Percentiles rank a stretch among this genome's conserved stretches.
Conservation (phyloP, 306 rosid genomes). For the Cucurbita pepo region DNA sequence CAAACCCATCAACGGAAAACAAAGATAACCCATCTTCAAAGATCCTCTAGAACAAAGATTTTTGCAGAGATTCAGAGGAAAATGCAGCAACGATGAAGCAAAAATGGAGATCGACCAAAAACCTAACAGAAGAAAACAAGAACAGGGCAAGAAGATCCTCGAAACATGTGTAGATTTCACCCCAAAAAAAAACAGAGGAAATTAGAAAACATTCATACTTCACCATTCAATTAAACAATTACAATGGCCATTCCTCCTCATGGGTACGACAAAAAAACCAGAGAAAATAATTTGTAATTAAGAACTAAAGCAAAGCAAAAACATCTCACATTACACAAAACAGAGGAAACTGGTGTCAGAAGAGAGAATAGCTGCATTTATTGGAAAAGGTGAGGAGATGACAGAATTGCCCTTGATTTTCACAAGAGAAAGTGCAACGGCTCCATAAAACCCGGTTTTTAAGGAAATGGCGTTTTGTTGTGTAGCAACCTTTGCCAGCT, state of each 20-base stretch:
- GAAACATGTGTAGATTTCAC: background rate
- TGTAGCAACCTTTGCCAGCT: constrained; percentile 3
- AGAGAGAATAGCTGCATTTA: background rate
- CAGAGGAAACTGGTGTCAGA: constrained; percentile 11
- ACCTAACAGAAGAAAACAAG: background rate
- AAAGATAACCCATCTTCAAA: constrained; percentile 2
- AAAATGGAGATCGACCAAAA: background rate
- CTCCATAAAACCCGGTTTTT: constrained; percentile 32
- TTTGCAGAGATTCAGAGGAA: background rate
- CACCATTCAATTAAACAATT: background rate
- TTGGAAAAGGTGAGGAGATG: constrained; percentile 13
- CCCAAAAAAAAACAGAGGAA: background rate
- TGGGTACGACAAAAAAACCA: background rate
- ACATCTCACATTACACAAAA: background rate
- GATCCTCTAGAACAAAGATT: constrained; percentile 7
- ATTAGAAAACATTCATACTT: background rate
- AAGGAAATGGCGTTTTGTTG: background rate
- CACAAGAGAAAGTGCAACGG: constrained; percentile 22
- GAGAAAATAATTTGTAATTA: background rate
- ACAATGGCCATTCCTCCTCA: background rate
- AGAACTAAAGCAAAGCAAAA: constrained; percentile 1
- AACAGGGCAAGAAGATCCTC: background rate
- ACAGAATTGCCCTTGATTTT: constrained; percentile 27
- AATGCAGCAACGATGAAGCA: background rate
- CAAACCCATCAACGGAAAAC: constrained; percentile 20